Base-by-base conservation (phyloP, 192 early-diverging fungal genomes). In the Thoreauomyces humboldtii region DNA sequence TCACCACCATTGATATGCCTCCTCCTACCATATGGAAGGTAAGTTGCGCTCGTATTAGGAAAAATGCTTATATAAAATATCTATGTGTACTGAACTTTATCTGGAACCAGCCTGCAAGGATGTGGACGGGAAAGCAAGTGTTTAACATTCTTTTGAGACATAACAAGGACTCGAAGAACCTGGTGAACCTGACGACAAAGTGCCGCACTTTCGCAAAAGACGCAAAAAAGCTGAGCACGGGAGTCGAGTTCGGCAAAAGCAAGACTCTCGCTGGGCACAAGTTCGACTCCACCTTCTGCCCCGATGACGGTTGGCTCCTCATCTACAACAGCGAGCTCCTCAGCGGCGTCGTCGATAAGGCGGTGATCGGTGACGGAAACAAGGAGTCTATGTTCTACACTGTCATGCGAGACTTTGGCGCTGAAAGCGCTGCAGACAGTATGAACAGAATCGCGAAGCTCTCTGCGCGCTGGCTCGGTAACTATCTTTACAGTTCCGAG, bases 121-220 rank as follows among this genome's bases (percentile, higher is more conserved):
- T 98, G 25, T 99, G 96, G 96, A 93, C 96, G 7, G 96, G 96
- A 54, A 98, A 98, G 75, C 96, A 99, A 75, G 73, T 97, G 27
- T 92, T 99, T 65, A 85, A 84, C 55, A 83, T 96, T 29, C 72
- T 99, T 12, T 77, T 99, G 76, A 79, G 89, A 52, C 97, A 97
- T 19, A 95, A 94, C 67, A 76, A 73, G 46, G 56, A 74, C 0
- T 81, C 81, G 21, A 73, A 79, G 7, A 84, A 91, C 1, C 54
- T 81, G 43, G 81, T 99, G 45, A 98, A 98, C 69, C 74, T 98
- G 33, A 91, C 96, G 73, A 83, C 91, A n/a, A 91, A 91, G 45
- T 80, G 75, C 84, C 57, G 88, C 86, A 85, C 64, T 1, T 77
- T 76, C 53, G 76, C 62, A 6, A 75, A 76, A 59, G 72, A 76